These are phyloP conservation scores for Dendrocalamus latiflorus DNA, from an alignment of 202 grass and related monocot genomes.

Conservation along the genomic window DNA sequence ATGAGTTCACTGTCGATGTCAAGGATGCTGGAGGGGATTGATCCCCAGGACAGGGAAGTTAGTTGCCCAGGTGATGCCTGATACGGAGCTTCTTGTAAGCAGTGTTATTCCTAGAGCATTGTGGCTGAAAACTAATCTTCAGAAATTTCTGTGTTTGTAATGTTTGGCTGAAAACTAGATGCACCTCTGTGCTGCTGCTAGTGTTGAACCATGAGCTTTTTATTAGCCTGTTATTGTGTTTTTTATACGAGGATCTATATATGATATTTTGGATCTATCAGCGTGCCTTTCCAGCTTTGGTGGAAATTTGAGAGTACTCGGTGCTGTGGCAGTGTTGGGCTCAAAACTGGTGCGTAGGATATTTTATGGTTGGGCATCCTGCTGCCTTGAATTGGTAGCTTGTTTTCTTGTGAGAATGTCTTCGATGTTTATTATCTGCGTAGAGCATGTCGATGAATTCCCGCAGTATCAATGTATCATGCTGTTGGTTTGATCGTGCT, in stretches of 20 bases:
- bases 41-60: neutral
- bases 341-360: too few species aligned
- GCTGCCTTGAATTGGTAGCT: neutral
- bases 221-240: neutral
- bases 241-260: neutral
- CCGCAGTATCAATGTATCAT: neutral
- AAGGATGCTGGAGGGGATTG: constrained; percentile 52
- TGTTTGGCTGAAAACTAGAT: neutral
- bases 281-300: neutral
- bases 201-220: neutral
- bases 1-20: constrained; percentile 55
- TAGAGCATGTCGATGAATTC: neutral
- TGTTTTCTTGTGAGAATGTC: neutral
- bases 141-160: neutral
- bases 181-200: neutral
- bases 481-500: neutral
- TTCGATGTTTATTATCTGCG: neutral
- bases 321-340: too few species aligned
- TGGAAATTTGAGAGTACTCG: neutral
- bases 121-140: neutral
- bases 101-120: neutral
- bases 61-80: neutral
- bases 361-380: neutral
- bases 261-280: neutral
- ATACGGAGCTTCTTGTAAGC: neutral